Evolutionary conservation across 2,329 filamentous ascomycete species (phyloP), one percentile per base, ranked within the genome.

Genomic region (Cryphonectria japonica): DNA sequence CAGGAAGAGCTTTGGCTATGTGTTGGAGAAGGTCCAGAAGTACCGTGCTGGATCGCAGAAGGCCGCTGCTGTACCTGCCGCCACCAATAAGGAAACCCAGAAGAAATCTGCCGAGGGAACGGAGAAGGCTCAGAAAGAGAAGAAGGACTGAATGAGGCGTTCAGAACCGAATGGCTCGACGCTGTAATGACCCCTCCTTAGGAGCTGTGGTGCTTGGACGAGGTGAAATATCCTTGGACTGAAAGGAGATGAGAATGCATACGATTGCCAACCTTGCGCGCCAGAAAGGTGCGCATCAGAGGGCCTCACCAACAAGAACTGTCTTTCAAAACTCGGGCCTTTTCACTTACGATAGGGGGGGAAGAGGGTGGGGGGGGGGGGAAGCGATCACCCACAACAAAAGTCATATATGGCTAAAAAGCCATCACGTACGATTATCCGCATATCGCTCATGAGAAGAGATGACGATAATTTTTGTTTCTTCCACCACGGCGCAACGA

Each of bases 21-120:
- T 97, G 69, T 85, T 87, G 60, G 96, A 98, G 80, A 99, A 99
- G 85, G 84, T 90, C 72, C 83, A 83, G 73, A 94, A 93, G 80
- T 92, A 85, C 77, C 83, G 81, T 22, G 83, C 86, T 75, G 85
- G 86, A 59, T 72, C 74, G 65, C 67, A 74, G 54, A 26, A 66
- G 41, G 57, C 59, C 43, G 29, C 65, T 66, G n/a, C 66, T 34
- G 39, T 54, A 65, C 52, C 59, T 37, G 32, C 72, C 22, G 61
- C 67, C 4, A 34, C 61, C 19, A 69, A 57, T 22, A n/a, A 65
- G 16, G 34, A 61, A 11, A 16, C 63, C 26, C 41, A 57, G 34
- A 67, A 71, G 37, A 54, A n/a, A 4, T 32, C 57, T 16, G 68
- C 50, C 29, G 66, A 65, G 59, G 29, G 3, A 16, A 65, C 19